phyloP scores from a whole-genome alignment of 208 protist genomes.

The Naegleria gruberi region DNA sequence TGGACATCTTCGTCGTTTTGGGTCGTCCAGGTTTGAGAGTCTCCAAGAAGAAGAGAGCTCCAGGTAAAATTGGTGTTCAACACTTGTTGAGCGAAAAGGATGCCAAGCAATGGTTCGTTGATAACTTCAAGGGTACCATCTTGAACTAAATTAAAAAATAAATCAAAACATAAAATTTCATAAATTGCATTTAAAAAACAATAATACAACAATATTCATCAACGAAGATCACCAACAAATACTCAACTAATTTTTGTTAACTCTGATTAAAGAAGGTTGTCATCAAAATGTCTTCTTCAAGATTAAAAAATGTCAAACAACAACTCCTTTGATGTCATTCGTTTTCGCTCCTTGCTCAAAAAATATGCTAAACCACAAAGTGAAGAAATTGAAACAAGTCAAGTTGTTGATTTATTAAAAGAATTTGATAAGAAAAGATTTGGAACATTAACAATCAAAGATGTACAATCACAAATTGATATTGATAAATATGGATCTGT shows the following conservation, averaged over 20 bases:
- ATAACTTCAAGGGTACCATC: slow-evolving; percentile 94
- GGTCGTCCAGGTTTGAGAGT: slow-evolving; percentile 92
- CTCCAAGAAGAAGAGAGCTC: slow-evolving; percentile 68
- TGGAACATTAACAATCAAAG: not conserved
- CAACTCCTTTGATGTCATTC: not conserved
- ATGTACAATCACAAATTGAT: not conserved
- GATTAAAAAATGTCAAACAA: not conserved
- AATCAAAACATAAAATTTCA: too few species aligned
- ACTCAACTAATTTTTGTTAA: too few species aligned
- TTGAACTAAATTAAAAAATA: slow-evolving; percentile 53
- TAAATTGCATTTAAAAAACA: too few species aligned
- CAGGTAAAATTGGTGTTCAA: slow-evolving; percentile 68
- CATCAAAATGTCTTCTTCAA: too few species aligned
- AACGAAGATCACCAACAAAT: too few species aligned
- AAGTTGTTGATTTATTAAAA: not conserved
- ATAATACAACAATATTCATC: not conserved
- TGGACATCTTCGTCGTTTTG: slow-evolving; percentile 97
- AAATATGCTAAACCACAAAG: not conserved
- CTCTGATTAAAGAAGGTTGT: too few species aligned
- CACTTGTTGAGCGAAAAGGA: slow-evolving; percentile 94
- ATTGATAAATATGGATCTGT: not conserved
- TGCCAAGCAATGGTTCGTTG: slow-evolving; percentile 97
- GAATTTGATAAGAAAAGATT: not conserved
- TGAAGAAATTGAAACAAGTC: not conserved
- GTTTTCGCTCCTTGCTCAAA: not conserved